These are phyloP conservation scores for Xylaria sp. DNA, from an alignment of 2,329 filamentous ascomycete genomes.

Conservation along the genomic window DNA sequence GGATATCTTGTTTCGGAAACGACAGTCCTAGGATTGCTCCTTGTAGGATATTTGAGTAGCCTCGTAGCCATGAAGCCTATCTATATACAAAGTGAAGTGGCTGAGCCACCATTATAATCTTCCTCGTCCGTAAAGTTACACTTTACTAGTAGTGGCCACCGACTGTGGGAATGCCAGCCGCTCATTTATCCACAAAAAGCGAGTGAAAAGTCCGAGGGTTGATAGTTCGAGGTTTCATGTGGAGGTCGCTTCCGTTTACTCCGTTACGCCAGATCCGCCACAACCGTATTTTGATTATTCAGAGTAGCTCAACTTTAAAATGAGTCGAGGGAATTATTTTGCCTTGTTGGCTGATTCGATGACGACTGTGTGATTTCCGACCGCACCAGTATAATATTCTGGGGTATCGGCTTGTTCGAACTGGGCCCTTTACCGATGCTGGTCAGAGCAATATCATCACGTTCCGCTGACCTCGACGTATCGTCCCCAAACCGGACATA, in stretches of 20 bases:
- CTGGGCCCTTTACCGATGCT: constrained; percentile 27
- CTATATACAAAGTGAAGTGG: constrained; percentile 16
- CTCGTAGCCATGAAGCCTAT: constrained; percentile 2
- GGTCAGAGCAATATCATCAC: constrained; percentile 32
- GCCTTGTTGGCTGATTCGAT: constrained; percentile 4
- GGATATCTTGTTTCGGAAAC: constrained; percentile 18
- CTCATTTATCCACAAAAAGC: neutral
- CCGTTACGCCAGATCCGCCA: neutral
- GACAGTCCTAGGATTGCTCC: constrained; percentile 21
- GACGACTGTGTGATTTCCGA: constrained; percentile 32
- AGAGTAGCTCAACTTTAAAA: neutral
- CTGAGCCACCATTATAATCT: constrained; percentile 9
- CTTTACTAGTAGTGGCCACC: neutral
- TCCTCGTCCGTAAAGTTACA: neutral
- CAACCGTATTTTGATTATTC: neutral
- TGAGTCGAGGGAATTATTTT: constrained; percentile 13
- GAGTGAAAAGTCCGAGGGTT: neutral
- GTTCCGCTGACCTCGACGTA: constrained; percentile 23
- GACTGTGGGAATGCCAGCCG: neutral
- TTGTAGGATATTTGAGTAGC: constrained; percentile 5
- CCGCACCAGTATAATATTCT: constrained; percentile 31
- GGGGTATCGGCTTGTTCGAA: constrained; percentile 24
- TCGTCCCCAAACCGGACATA: constrained; percentile 32
- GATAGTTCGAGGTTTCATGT: neutral
- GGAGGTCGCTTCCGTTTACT: neutral